Base-by-base conservation (phyloP, 768 basidiomycete species). In the Cytidiella melzeri region DNA sequence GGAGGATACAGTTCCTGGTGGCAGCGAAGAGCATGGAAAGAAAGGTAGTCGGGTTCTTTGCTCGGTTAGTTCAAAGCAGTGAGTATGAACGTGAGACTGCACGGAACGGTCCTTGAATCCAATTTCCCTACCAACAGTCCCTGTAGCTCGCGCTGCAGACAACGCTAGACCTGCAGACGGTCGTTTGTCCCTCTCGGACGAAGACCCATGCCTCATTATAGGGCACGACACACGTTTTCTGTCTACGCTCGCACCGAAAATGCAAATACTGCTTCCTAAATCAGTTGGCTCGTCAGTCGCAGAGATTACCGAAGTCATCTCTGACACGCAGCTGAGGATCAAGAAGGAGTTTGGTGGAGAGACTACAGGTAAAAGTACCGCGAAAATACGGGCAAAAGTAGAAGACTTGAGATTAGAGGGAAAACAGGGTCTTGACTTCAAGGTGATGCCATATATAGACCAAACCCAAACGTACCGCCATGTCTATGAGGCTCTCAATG, bases 381-480 rank as follows among this genome's bases (percentile, higher is more conserved):
- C 72, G 2, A 80, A 77, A 36, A 71, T 87, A 42, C 76, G 81
- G 48, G 88, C 92, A 57, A 82, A 81, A 63, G 55, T 81, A 44
- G 71, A 75, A 28, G 86, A 91, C 60, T 60, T 76, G 28, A 73
- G 74, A 50, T 68, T 69, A 41, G 69, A 79, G 40, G 82, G 83
- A 9, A 57, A 72, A 30, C 64, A 61, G 21, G 93, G 94, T 0
- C 54, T 95, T 41, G 72, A 82, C 13, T 97, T 83, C 76, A 92
- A 93, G 68, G 73, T 72, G 34, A 67, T 98, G 50, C 92, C 94
- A 1, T 84, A 84, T 62, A 81, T 99, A 53, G 89, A 99, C 69
- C 96, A 98, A 63, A 81, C 87, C 54, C 81, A 90, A 45, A 97
- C 96, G 84, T 99, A 98, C 67, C 81, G 84, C 15, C 76, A 90